Base-by-base conservation (phyloP, 2,329 filamentous ascomycete genomes). In the Arthrobotrys conoides region DNA sequence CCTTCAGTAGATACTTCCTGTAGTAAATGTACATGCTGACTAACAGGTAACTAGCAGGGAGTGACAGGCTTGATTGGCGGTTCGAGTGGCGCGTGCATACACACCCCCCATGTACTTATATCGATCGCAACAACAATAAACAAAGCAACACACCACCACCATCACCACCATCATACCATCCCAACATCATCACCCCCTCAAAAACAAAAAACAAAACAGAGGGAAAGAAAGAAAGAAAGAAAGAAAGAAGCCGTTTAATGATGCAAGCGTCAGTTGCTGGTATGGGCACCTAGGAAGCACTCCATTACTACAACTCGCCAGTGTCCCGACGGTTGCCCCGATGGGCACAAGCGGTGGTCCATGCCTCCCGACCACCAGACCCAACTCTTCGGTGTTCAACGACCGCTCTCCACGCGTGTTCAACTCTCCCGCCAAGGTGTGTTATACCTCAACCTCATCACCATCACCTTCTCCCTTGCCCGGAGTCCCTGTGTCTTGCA, bases 211-310 rank as follows among this genome's bases (percentile, higher is more conserved):
- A 30, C 3, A 30, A 30, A 30, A 30, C 3, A 30, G 6, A 30
- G 27, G 6, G 27, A 30, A 30, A 30, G 6, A 30, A 30, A 6
- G 27, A 30, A 6, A 30, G 27, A 30, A 6, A 30, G 3, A 30
- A 6, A 36, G 9, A 36, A 10, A 36, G 9, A 46, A 12, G n/a
- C 9, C 49, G 14, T 41, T 27, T 49, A 59, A 77, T 77, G 65
- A 77, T 77, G 73, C 73, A 61, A 71, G 55, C 61, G 63, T 61
- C 20, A 49, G 73, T 48, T 71, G 67, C 67, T 77, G 73, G 67
- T 77, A 77, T 77, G 73, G 73, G 73, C 73, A 71, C 73, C 61
- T 77, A 77, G 73, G 41, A 57, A 77, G 67, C 63, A 67, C 63
- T 53, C 73, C 63, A 71, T 59, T 71, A 53, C 44, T 41, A 53